Base-by-base conservation (phyloP, 2,329 filamentous ascomycete genomes). In the Helotiales sp. region DNA sequence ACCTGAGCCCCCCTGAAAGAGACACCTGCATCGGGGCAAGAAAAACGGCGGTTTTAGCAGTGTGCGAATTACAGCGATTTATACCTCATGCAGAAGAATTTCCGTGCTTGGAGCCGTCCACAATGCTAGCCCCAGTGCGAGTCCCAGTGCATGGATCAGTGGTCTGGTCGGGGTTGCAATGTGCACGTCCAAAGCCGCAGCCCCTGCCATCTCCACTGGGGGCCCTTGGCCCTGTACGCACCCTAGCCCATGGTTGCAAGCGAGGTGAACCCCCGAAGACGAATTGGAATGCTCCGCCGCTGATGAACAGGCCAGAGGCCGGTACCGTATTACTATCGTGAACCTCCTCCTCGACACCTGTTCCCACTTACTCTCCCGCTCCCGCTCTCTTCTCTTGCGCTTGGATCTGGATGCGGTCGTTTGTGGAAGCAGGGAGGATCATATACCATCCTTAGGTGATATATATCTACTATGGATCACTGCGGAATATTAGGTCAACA, bases 311-410 rank as follows among this genome's bases (percentile, higher is more conserved):
- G 15, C 31, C 22, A 52, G 56, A 50, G 48, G 53, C 55, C 49
- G 55, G 54, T 62, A 58, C 47, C 47, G 36, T 56, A 59, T 65
- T 63, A 63, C 49, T 59, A 66, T 64, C 59, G 55, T 61, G 57
- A 64, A 59, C 59, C 46, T 61, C 59, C 55, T 54, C 53, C 57
- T 38, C 30, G 31, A 50, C 44, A 25, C 30, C 52, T 54, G 27
- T 49, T 55, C 31, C 24, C 36, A 44, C 54, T 53, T 48, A 17
- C 22, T 38, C 48, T 46, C 30, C 29, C 40, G n/a, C 42, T 29
- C 19, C 40, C 31, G n/a, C 46, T 25, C 29, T 24, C 1, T 25
- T 24, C 46, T 44, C 33, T 22, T 19, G 30, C 22, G 30, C 25
- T 48, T 38, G 49, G 44, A 38, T 51, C 36, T 44, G 38, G 52